Evolutionary conservation across 192 early-diverging fungal genomes (phyloP).

Genomic region (Umbelopsis sp.): DNA sequence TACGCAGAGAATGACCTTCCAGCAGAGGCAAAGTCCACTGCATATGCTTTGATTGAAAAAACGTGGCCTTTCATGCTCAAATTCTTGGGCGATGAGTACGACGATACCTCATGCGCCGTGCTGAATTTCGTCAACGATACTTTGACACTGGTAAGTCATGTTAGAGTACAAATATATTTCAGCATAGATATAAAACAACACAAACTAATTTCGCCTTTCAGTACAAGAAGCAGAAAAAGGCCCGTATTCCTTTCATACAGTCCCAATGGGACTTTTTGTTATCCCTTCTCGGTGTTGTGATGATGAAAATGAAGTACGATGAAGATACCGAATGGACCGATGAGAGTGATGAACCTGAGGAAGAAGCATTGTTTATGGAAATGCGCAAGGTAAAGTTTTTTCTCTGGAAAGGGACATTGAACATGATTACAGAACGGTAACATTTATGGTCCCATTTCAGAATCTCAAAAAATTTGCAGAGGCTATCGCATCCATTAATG

Average conservation of each 20-base stretch:
- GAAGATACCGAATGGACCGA: conserved; percentile 78
- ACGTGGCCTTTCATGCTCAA: conserved; percentile 79
- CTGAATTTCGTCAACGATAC: conserved; percentile 78
- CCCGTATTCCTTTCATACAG: conserved; percentile 42
- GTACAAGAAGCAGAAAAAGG: conserved; percentile 64
- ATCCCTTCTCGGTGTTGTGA: conserved; percentile 66
- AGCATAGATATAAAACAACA: conserved; percentile 41
- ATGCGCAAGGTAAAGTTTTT: conserved; percentile 60
- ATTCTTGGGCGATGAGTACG: conserved; percentile 80
- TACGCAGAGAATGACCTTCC: conserved; percentile 52
- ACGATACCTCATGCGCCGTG: conserved; percentile 78
- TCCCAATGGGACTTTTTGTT: conserved; percentile 53
- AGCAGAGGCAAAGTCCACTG: conserved; percentile 43
- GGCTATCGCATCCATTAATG: conserved; percentile 72
- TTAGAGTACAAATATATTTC: conserved; percentile 39
- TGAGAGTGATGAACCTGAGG: conserved; percentile 74
- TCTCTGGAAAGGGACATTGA: no score
- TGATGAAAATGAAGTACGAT: conserved; percentile 90
- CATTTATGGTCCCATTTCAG: conserved; percentile 45
- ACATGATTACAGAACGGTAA: no score
- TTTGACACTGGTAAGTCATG: conserved; percentile 64
- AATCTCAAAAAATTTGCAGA: conserved; percentile 74
- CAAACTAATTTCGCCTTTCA: conserved; percentile 25
- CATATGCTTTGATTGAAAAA: conserved; percentile 70
- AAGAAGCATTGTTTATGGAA: conserved; percentile 75